Conservation (phyloP, 441 rosid genomes). For the Manihot esculenta region DNA sequence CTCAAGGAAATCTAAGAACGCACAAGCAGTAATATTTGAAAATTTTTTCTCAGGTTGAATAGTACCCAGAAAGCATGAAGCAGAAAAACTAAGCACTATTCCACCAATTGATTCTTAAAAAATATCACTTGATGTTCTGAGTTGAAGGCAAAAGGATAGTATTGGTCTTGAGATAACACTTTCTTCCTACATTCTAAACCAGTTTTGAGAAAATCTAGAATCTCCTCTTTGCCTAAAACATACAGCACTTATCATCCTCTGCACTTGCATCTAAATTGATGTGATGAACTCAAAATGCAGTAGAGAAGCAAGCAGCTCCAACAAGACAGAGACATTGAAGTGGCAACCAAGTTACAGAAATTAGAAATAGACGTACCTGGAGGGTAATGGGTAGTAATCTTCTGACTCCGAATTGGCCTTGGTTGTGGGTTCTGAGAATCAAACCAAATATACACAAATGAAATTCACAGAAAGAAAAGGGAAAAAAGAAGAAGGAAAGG, state of each 20-base stretch:
- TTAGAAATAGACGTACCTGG: slow-evolving; percentile 38
- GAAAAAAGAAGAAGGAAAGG: not conserved
- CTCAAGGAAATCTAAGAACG: too few relatives aligned
- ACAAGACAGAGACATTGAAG: not conserved
- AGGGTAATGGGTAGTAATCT: slow-evolving; percentile 44
- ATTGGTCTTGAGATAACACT: not conserved
- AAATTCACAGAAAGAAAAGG: too few relatives aligned
- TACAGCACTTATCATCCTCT: not conserved
- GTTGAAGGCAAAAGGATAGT: too few relatives aligned
- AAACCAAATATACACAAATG: slow-evolving; percentile 12
- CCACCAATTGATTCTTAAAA: too few relatives aligned
- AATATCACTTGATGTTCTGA: not conserved
- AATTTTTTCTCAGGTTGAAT: too few relatives aligned
- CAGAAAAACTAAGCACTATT: too few relatives aligned
- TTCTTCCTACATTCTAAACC: not conserved
- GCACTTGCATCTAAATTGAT: not conserved
- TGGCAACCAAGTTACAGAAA: too few relatives aligned
- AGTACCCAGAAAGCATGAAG: too few relatives aligned
- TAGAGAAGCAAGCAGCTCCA: not conserved
- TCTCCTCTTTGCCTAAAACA: not conserved
- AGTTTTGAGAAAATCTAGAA: too few relatives aligned
- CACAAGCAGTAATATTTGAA: too few relatives aligned
- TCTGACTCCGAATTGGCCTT: slow-evolving; percentile 41
- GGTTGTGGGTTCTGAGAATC: slow-evolving; percentile 55
- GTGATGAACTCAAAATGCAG: not conserved